A percentile compares a stretch with the other conserved stretches of the same genome.
These are phyloP conservation scores for Debaryomycetaceae sp. DNA, from an alignment of 1,139 yeast genomes.

Conservation along the genomic window DNA sequence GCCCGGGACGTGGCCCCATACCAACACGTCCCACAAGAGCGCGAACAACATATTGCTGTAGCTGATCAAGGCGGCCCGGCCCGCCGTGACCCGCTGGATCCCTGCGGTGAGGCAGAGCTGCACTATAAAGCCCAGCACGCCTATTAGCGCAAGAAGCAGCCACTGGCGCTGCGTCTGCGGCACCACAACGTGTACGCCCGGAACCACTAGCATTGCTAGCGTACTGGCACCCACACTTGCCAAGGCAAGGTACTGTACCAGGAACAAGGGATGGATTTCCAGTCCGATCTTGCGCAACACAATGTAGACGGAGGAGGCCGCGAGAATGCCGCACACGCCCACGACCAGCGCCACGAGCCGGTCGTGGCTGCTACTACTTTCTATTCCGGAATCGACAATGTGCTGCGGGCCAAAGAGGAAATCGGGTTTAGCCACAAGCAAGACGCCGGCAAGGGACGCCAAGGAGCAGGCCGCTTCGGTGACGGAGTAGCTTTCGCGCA, in stretches of 20 bases:
- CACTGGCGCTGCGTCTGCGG: constrained; percentile 58
- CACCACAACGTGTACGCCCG: constrained; percentile 46
- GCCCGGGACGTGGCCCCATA: constrained; percentile 70
- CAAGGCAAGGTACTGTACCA: constrained; percentile 68
- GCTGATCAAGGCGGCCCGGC: constrained; percentile 63
- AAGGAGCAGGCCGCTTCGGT: constrained; percentile 62
- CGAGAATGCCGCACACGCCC: constrained; percentile 60
- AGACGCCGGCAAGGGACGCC: constrained; percentile 63
- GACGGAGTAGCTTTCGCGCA: constrained; percentile 58
- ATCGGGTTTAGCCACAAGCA: constrained; percentile 75
- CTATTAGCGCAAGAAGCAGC: constrained; percentile 50
- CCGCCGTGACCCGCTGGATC: constrained; percentile 70
- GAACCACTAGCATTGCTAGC: constrained; percentile 42
- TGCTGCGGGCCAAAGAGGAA: constrained; percentile 33
- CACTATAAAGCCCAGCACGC: constrained; percentile 71
- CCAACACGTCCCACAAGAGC: constrained; percentile 58
- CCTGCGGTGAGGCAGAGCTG: constrained; percentile 77
- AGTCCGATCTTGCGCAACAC: constrained; percentile 66
- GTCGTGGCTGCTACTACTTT: constrained; percentile 28
- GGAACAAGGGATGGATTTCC: constrained; percentile 66
- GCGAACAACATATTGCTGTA: constrained; percentile 76
- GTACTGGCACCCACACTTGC: constrained; percentile 47
- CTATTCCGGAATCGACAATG: constrained; percentile 19
- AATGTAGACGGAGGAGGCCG: constrained; percentile 64
- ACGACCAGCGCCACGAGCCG: constrained; percentile 49